A percentile compares a stretch with the other conserved stretches of the same genome.
phyloP scores from a whole-genome alignment of 1,284 basidiomycete species.

The Cryptococcus sp. region DNA sequence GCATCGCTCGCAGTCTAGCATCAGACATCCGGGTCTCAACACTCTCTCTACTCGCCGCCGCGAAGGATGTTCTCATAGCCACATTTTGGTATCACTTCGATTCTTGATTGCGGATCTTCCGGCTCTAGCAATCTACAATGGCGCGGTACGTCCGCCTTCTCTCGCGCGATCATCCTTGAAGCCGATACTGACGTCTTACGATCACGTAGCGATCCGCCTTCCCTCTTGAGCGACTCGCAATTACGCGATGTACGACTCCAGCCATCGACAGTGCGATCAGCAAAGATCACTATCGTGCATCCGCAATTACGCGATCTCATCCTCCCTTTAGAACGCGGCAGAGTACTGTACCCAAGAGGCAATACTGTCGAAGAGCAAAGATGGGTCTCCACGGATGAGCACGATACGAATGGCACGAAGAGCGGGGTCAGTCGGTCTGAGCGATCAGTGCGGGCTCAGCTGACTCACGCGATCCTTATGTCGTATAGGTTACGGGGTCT shows the following conservation, averaged over 20 bases:
- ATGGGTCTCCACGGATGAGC: conserved; percentile 23
- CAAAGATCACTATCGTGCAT: conserved; percentile 49
- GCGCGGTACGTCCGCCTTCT: no score
- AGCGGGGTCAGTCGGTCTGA: conserved; percentile 2
- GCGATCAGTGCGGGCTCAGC: not conserved
- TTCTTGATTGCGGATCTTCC: no score
- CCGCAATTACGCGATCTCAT: conserved; percentile 52
- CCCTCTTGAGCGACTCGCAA: conserved; percentile 35
- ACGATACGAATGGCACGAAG: conserved; percentile 7
- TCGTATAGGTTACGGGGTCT: conserved; percentile 17
- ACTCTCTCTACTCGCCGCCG: no score
- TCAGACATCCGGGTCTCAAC: no score
- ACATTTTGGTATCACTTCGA: no score
- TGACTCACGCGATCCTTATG: not conserved
- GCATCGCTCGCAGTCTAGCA: no score
- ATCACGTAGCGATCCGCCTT: conserved; percentile 35
- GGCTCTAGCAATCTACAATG: no score
- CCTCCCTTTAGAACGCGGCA: conserved; percentile 37
- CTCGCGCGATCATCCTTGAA: no score
- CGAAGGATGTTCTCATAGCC: no score
- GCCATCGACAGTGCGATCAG: conserved; percentile 35
- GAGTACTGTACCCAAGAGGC: conserved; percentile 44
- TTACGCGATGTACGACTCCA: conserved; percentile 42
- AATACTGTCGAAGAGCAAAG: conserved; percentile 34
- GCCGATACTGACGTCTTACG: no score